Base-by-base conservation (phyloP, 495 filamentous ascomycete species). In the Xylaria palmicola region DNA sequence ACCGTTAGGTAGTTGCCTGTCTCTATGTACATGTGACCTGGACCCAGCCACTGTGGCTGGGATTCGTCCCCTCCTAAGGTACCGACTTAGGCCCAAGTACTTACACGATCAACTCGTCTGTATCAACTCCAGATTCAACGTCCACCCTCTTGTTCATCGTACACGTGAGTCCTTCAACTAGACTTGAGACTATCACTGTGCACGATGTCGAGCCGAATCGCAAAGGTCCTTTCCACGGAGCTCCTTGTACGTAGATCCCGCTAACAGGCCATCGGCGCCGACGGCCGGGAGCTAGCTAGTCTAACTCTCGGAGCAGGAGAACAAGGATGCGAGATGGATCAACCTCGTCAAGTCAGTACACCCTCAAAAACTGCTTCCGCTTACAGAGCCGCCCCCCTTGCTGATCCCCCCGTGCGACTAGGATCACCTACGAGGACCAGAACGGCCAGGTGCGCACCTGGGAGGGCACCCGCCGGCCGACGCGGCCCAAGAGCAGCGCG, bases 391-490 rank as follows among this genome's bases (percentile, higher is more conserved):
- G n/a, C n/a, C n/a, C n/a, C n/a, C n/a, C n/a, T n/a, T n/a, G n/a
- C n/a, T n/a, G n/a, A n/a, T 27, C 27, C 37, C n/a, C 44, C 15
- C 30, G 7, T 7, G 15, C 9, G 30, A n/a, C 36, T 26, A 88
- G 86, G 63, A 87, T 84, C 30, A 88, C 80, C 6, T 90, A 90
- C 69, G 72, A 70, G 26, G 86, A 89, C 55, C 84, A 86, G 5
- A 74, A 82, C 22, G 87, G 87, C 8, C 75, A 83, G 20, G 66
- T 84, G 49, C 79, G 88, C 63, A 86, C 81, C 3, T 90, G 88
- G 88, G 88, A 90, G 69, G 88, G 86, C 17, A 85, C 82, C 22
- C 84, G 85, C 59, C 80, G 88, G 15, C 79, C 79, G 68, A 88
- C 85, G 15, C 84, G 86, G 1, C 86, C 88, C 0, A 75, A 77